Evolutionary conservation across 192 early-diverging fungal genomes (phyloP), one percentile per base, ranked within the genome.

Genomic region (Coemansia sp.): DNA sequence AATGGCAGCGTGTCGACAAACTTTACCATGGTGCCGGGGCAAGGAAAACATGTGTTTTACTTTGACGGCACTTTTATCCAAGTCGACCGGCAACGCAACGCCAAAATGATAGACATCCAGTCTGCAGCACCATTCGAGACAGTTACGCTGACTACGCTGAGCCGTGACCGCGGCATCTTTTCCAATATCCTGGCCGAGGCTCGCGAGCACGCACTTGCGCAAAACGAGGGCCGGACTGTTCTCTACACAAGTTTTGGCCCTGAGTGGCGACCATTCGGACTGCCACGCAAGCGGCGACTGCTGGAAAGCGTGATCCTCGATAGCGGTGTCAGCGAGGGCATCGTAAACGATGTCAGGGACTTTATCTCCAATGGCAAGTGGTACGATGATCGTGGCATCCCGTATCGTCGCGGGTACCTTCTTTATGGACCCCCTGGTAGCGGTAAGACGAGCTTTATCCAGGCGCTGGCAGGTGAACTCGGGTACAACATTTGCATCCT

Each of bases 201-300:
- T 13, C 93, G 93, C 63, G 78, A 83, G 52, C 77, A 90, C 63
- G 96, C 97, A 15, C 77, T 99, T 52, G 82, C 90, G 64, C 92
- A 93, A 70, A 93, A 97, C 80, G 93, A 95, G 64, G 97, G 97
- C 22, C 96, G 96, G 66, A 98, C 94, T 3, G 97, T 99, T 33
- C 88, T 99, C 49, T 98, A 96, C 81, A 96, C 96, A 2, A 93
- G 91, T 44, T 97, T 90, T 85, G 97, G 97, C 0, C 92, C 94
- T 7, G 97, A 99, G 69, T 99, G 97, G 97, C 85, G 96, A 65
- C 94, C 94, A 3, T 98, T 99, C 86, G 97, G 97, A 4, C 85
- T 94, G 69, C 97, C 97, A 11, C 85, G 97, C 46, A 91, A 90
- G 78, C 75, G 88, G n/a, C 77, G 94, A 60, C 73, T 89, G 44